Base-by-base conservation (phyloP, 768 basidiomycete species). In the Trametes punicea region DNA sequence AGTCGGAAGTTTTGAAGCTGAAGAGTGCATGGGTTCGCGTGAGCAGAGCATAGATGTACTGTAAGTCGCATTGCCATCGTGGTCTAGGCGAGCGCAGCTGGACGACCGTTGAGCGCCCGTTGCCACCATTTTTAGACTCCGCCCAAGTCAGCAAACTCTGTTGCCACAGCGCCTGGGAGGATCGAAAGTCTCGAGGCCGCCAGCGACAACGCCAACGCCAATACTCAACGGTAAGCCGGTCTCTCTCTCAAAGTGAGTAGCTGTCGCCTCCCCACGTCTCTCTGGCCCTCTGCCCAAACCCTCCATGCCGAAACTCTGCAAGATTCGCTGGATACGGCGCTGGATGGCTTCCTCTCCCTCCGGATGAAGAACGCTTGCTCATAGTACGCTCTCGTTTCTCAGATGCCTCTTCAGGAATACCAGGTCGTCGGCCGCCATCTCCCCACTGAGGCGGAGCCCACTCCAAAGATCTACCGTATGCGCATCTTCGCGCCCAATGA, bases 401-500 rank as follows among this genome's bases (percentile, higher is more conserved):
- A 84, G 81, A 90, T 90, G 89, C 80, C 81, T 74, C 77, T 92
- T 70, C 79, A 81, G 68, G 96, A 99, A 83, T 98, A 80, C 81
- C 94, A 97, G 77, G 90, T 98, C 74, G 88, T 99, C 64, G 97
- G 97, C 64, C 93, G 96, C 71, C 95, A 97, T 74, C 79, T 98
- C 67, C 96, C 97, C 69, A 94, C 93, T 51, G 93, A 93, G 78
- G 72, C 81, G 62, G 91, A 97, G 63, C 92, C 93, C 53, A 90
- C 82, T 59, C 97, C 97, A 59, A 98, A 98, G 84, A 95, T 98
- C 75, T 98, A 91, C 82, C 90, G 96, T 67, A 98, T 98, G 96
- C 89, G 96, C 74, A 97, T 98, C 70, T 99, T 98, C 71, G 94
- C 97, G 63, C 93, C 93, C 63, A 98, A 98, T 73, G 93, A 97